phyloP scores from a whole-genome alignment of 129 eudicot genomes.

The Lonicera japonica region DNA sequence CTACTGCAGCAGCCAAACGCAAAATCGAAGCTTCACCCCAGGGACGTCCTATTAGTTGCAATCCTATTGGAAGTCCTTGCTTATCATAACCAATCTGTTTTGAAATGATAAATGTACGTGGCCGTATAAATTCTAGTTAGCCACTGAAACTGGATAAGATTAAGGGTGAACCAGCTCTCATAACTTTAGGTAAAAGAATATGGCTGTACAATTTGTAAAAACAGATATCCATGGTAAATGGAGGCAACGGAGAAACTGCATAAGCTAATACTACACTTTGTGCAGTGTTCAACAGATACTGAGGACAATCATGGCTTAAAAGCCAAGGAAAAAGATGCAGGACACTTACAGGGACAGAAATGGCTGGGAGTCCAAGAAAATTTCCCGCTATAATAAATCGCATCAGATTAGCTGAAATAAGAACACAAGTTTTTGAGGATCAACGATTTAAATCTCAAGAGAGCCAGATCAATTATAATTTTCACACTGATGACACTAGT shows the following conservation, averaged over 20 bases:
- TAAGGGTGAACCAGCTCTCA: too few relatives aligned
- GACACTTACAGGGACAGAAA: conserved; percentile 60
- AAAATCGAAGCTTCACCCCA: conserved; percentile 86
- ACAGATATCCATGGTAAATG: too few relatives aligned
- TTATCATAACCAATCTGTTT: conserved; percentile 86
- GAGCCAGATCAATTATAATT: too few relatives aligned
- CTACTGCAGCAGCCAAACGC: conserved; percentile 72
- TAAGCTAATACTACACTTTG: too few relatives aligned
- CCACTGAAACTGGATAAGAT: too few relatives aligned
- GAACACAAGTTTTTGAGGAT: neutral
- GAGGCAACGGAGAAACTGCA: too few relatives aligned
- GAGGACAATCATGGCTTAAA: neutral
- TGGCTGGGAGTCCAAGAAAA: conserved; percentile 74
- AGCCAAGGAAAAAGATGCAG: neutral
- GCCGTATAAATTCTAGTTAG: too few relatives aligned
- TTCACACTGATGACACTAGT: too few relatives aligned
- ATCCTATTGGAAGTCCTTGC: conserved; percentile 90
- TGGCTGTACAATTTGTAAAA: neutral
- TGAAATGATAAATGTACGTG: neutral
- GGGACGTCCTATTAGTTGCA: conserved; percentile 84
- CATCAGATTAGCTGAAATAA: conserved; percentile 55
- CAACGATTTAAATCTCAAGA: too few relatives aligned
- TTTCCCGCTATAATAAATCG: conserved; percentile 54
- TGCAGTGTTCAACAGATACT: too few relatives aligned
- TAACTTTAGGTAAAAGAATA: too few relatives aligned